These are phyloP conservation scores for Leccinum boreale DNA, from an alignment of 768 basidiomycete species.

Conservation along the genomic window DNA sequence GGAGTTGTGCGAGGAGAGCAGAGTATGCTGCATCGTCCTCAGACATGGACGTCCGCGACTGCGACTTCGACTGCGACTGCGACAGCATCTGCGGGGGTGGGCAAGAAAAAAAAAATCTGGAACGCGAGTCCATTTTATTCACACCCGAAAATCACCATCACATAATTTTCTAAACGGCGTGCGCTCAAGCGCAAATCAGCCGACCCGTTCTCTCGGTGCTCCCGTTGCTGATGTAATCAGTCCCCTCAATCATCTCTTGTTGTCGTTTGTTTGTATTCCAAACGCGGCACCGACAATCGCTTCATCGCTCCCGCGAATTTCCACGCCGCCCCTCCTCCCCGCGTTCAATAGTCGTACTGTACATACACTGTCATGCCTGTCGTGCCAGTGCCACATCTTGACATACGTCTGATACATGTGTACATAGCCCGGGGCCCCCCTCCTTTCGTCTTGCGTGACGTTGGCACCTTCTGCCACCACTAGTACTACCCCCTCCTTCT, in stretches of 20 bases:
- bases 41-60: conserved; percentile 16
- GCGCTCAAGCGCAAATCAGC: conserved; percentile 15
- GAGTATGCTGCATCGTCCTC: conserved; percentile 32
- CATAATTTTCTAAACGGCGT: conserved; percentile 11
- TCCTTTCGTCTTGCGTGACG: background rate
- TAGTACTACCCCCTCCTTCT: background rate
- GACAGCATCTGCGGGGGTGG: conserved; percentile 6
- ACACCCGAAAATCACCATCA: conserved; percentile 10
- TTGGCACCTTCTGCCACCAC: background rate
- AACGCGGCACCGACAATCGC: background rate
- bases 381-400: background rate
- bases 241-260: background rate
- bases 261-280: background rate
- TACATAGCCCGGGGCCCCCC: too few relatives aligned
- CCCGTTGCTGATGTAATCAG: conserved; percentile 15
- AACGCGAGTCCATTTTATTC: conserved; percentile 22
- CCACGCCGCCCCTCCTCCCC: background rate
- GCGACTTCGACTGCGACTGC: background rate
- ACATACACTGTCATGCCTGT: background rate
- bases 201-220: conserved; percentile 13
- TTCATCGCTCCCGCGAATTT: background rate
- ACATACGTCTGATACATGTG: background rate
- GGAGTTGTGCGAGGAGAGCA: conserved; percentile 25
- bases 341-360: background rate
- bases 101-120: background rate